A percentile compares a stretch with the other conserved stretches of the same genome.
Conservation (phyloP, 1,139 yeast species). For the Suhomyces maxii region DNA sequence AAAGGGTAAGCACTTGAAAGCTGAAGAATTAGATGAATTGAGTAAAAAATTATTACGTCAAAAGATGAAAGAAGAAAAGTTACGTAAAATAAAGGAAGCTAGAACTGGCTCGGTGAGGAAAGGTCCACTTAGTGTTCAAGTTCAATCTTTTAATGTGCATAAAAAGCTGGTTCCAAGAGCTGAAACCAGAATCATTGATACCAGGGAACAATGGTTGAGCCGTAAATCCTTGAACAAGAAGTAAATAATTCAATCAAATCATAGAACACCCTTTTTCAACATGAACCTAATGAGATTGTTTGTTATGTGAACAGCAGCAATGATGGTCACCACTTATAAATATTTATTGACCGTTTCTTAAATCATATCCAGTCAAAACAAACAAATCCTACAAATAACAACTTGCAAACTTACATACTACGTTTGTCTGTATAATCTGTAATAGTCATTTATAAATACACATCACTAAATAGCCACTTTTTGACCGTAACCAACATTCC, state of each 20-base stretch:
- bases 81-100: conserved; percentile 40
- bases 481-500: conserved; percentile 40
- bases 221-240: conserved; percentile 51
- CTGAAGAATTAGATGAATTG: conserved; percentile 36
- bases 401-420: neutral
- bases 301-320: no score
- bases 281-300: no score
- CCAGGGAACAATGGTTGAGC: conserved; percentile 60
- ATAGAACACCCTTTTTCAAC: no score
- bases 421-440: neutral
- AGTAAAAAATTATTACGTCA: conserved; percentile 24
- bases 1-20: conserved; percentile 37
- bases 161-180: conserved; percentile 47
- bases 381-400: neutral
- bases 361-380: neutral
- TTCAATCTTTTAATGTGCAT: conserved; percentile 28
- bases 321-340: no score
- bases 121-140: conserved; percentile 60
- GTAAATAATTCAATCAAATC: conserved; percentile 13
- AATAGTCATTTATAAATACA: conserved; percentile 8
- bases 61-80: conserved; percentile 40
- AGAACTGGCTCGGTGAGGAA: conserved; percentile 41
- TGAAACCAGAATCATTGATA: conserved; percentile 39
- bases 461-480: conserved; percentile 7
- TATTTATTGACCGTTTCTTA: no score